Base-by-base conservation (phyloP, 441 rosid genomes). In the Erodium trifolium region DNA sequence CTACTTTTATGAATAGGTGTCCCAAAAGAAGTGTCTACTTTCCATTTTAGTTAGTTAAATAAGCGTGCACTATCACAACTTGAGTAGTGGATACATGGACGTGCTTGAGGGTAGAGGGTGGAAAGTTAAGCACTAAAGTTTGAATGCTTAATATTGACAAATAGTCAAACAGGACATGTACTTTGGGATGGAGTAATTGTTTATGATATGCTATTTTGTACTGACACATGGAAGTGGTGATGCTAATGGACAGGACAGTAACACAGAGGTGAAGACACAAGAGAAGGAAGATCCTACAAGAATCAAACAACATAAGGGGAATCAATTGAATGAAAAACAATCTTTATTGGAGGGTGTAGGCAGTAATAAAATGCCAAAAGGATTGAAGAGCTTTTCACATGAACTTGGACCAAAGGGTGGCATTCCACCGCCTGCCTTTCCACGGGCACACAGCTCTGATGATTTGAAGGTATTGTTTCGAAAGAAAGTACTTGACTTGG, bases 351-450 rank as follows among this genome's bases (percentile, higher is more conserved):
- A 72, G 77, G 72, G 59, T 67, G 70, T 70, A 68, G 39, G 76
- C 65, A 35, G 68, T 74, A 68, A 73, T 71, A 86, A 84, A 77
- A 73, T 72, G 35, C 43, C 87, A 71, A 85, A 82, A 77, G 82
- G 82, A 73, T 55, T 88, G 45, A 90, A 90, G 79, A 90, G 93
- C 71, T 88, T 81, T 75, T 90, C 96, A 19, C 93, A 90, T 81
- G 96, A 90, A 66, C 76, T 90, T 63, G 93, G 90, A 69, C 89
- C 89, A 9, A 81, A 79, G 68, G 91, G 88, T 74, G 90, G 93
- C 77, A 81, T 84, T 77, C 81, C 51, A 45, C 51, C 76, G 71
- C 74, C 79, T 70, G 64, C 80, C 5, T 51, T 75, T 66, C 83
- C 87, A 68, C 88, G 93, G 75, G 84, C 90, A 11, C 92, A 83